Base-by-base conservation (phyloP, 257 asterid genomes). In the Phtheirospermum japonicum region DNA sequence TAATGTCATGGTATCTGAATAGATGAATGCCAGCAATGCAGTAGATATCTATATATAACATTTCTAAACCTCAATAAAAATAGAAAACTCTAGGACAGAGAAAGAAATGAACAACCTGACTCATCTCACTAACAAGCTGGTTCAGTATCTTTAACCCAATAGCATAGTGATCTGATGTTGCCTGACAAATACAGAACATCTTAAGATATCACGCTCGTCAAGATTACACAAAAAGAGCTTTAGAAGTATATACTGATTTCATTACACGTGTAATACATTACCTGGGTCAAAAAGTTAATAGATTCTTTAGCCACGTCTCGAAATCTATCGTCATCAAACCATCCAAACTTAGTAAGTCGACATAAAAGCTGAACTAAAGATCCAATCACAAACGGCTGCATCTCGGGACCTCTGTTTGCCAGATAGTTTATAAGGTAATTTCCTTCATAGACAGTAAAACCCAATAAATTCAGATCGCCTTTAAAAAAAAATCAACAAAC, bases 381-480 rank as follows among this genome's bases (percentile, higher is more conserved):
- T 69, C 95, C 96, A 67, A 85, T 69, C 70, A 92, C 99, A 75
- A 86, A 92, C 23, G 86, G 80, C 95, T 83, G 95, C 89, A 89
- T 73, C 82, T 89, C 90, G 40, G 97, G 95, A 65, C 99, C 99
- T 82, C 96, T 89, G 72, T 69, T 92, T 70, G 99, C 99, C 82
- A 92, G 87, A 82, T 92, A 92, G 80, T 72, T 92, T 76, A 92
- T 78, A 75, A 89, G 81, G 85, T 92, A 92, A 85, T 86, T 89
- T 72, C 99, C 99, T 92, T 89, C 94, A 92, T 30, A 70, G 72
- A 83, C 73, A 79, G 73, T 64, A 57, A 61, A 77, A 57, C 79
- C 71, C 82, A 80, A 68, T 34, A 16, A 71, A 66, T 28, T 71
- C 43, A 74, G 79, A 71, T 43, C 26, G 39, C 63, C 48, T 50